These are phyloP conservation scores for Stylonectria norvegica DNA, from an alignment of 2,329 filamentous ascomycete species.

Conservation along the genomic window DNA sequence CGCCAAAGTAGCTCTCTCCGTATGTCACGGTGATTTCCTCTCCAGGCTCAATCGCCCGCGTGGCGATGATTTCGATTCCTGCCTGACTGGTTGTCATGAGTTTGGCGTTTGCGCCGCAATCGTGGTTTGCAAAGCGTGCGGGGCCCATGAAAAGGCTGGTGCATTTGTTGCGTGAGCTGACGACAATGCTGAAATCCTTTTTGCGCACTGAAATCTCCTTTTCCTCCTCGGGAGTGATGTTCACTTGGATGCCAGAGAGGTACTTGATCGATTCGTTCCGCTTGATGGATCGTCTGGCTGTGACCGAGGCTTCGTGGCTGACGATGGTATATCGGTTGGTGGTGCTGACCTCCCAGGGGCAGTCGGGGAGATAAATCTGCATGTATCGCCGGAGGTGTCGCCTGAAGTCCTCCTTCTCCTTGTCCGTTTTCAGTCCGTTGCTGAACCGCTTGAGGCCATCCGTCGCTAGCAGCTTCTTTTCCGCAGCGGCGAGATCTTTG, in stretches of 20 bases:
- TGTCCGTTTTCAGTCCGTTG: conserved; percentile 63
- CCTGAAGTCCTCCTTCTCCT: conserved; percentile 82
- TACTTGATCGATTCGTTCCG: conserved; percentile 88
- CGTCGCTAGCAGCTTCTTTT: conserved; percentile 67
- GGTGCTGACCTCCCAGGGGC: conserved; percentile 84
- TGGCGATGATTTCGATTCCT: conserved; percentile 87
- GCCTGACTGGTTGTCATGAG: conserved; percentile 79
- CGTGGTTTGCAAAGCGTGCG: conserved; percentile 94
- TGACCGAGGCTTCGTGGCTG: conserved; percentile 83
- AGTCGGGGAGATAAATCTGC: conserved; percentile 88
- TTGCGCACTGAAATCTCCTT: conserved; percentile 73
- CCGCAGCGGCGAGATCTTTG: conserved; percentile 68
- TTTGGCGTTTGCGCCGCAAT: conserved; percentile 88
- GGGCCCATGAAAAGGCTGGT: conserved; percentile 92
- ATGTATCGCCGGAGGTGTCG: conserved; percentile 86
- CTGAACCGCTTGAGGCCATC: conserved; percentile 71
- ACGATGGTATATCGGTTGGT: conserved; percentile 95
- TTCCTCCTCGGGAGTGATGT: conserved; percentile 90
- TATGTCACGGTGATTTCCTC: conserved; percentile 98
- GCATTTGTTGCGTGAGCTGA: conserved; percentile 86
- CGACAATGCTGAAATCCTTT: conserved; percentile 95
- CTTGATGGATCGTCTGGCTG: conserved; percentile 73
- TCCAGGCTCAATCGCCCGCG: conserved; percentile 74
- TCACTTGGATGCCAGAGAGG: conserved; percentile 83
- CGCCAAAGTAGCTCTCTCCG: conserved; percentile 92